A percentile compares a stretch with the other conserved stretches of the same genome.
Evolutionary conservation across 345 rosid genomes (phyloP).

Genomic region (Populus euphratica): DNA sequence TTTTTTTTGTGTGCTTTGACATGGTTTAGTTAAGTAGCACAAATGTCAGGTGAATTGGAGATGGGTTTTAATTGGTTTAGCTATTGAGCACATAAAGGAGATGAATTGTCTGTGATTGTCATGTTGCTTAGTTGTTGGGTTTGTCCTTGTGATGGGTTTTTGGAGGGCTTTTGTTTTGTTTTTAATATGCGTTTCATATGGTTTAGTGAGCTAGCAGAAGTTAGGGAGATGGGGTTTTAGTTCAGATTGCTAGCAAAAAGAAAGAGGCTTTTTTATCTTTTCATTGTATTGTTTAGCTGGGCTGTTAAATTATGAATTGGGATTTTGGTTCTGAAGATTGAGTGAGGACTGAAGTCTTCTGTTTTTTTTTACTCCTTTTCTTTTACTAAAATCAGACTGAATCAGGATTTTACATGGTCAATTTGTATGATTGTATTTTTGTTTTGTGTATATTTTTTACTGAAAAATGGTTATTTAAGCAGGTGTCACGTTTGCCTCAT

Average conservation of each 20-base stretch:
- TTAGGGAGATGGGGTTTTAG: not conserved
- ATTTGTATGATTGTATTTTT: not conserved
- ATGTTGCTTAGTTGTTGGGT: not conserved
- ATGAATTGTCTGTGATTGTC: not conserved
- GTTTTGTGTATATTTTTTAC: not conserved
- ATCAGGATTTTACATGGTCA: not conserved
- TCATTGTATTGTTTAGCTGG: not conserved
- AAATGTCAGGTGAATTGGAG: not conserved
- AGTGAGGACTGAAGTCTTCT: not conserved
- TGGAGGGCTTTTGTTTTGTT: not conserved
- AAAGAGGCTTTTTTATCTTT: not conserved
- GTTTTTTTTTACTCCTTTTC: not conserved
- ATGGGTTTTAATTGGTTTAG: not conserved
- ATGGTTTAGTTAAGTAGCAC: too few species aligned
- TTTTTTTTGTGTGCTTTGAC: not conserved
- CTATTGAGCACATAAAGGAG: not conserved
- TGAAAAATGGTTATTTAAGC: not conserved
- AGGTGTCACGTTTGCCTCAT: constrained; percentile 68
- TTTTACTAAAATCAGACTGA: not conserved
- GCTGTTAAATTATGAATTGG: not conserved
- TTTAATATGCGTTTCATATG: not conserved
- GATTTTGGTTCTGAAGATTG: not conserved
- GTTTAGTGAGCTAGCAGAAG: not conserved
- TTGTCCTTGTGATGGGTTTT: not conserved
- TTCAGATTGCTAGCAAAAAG: not conserved